Evolutionary conservation across 208 protist genomes (phyloP).

Genomic region (Entamoeba moshkovskii): DNA sequence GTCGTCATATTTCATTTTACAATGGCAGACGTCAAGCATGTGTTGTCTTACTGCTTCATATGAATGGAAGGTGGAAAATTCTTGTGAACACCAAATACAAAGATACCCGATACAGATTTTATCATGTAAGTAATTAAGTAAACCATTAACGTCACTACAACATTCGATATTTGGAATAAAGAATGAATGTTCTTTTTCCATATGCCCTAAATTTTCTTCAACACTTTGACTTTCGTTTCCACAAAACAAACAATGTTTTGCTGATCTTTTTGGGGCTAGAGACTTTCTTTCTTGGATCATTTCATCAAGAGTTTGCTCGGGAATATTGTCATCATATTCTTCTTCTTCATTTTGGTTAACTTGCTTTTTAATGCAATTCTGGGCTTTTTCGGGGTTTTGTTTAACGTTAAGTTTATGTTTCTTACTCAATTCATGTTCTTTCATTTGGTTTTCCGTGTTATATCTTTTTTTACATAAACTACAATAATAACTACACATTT

Average conservation of each 20-base stretch:
- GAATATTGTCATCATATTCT: neutral
- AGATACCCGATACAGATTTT: neutral
- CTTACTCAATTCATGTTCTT: neutral
- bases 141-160: neutral
- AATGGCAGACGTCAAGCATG: neutral
- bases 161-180: constrained; percentile 9
- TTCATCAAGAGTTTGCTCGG: neutral
- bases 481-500: neutral
- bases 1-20: neutral
- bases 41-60: neutral
- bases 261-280: neutral
- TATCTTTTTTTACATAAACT: neutral
- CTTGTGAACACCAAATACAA: constrained; percentile 1
- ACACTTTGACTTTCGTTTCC: neutral
- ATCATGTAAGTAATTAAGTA: neutral
- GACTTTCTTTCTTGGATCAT: neutral
- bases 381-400: neutral
- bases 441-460: neutral
- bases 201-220: neutral
- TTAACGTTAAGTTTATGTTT: neutral
- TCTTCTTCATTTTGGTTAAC: neutral
- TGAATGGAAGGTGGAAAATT: neutral
- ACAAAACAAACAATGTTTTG: neutral
- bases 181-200: neutral
- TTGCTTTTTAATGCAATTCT: neutral